Evolutionary conservation across 2,329 filamentous ascomycete species (phyloP).

Genomic region (Paecilomyces sp.): DNA sequence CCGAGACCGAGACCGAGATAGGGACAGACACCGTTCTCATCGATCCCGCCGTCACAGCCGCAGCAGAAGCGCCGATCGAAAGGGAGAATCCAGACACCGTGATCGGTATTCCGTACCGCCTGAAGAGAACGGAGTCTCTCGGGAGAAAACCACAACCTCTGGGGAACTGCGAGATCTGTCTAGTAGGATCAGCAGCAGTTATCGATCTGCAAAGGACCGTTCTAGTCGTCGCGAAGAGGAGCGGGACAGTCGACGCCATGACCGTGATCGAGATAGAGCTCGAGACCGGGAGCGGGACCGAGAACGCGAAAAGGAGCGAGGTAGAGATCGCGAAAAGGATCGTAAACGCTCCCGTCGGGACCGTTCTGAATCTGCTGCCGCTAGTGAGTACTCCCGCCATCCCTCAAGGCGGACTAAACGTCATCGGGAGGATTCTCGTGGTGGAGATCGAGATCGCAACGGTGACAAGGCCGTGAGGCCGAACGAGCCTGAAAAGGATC

Average conservation of each 20-base stretch:
- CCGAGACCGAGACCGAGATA: constrained; percentile 31
- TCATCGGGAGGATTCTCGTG: constrained; percentile 9
- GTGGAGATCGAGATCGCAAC: constrained; percentile 19
- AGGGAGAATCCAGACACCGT: constrained; percentile 30
- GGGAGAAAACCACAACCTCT: constrained; percentile 12
- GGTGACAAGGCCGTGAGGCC: constrained; percentile 13
- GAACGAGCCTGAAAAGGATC: constrained; percentile 48
- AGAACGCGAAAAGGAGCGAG: constrained; percentile 15
- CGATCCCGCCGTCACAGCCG: constrained; percentile 45
- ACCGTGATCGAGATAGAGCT: constrained; percentile 19
- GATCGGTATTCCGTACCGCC: constrained; percentile 23
- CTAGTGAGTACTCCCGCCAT: constrained; percentile 25
- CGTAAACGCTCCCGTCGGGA: constrained; percentile 35
- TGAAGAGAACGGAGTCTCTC: constrained; percentile 15
- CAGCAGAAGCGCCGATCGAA: constrained; percentile 20
- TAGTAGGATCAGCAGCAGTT: constrained; percentile 16
- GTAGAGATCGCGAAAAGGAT: constrained; percentile 20
- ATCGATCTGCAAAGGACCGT: constrained; percentile 23
- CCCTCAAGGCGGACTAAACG: constrained; percentile 29
- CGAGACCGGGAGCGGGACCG: constrained; percentile 15
- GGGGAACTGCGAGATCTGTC: constrained; percentile 16
- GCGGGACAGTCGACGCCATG: constrained; percentile 13
- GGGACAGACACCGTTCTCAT: constrained; percentile 36
- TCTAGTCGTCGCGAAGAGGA: constrained; percentile 22
- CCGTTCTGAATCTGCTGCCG: constrained; percentile 25